Evolutionary conservation across 805 yeast genomes (phyloP).

Genomic region (Candida michaelii): DNA sequence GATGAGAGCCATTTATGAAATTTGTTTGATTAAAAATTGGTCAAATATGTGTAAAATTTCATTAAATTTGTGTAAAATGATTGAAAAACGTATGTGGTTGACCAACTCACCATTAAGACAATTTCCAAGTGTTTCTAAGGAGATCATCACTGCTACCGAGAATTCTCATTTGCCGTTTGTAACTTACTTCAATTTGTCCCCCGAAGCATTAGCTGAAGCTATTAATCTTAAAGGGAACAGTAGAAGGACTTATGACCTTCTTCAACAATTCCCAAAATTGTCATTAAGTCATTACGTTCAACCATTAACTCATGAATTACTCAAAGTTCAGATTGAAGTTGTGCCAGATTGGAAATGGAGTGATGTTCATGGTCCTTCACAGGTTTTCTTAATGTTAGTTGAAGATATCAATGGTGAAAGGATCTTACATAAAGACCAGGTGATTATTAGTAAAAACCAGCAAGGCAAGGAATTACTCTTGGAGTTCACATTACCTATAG

Average conservation of each 20-base stretch:
- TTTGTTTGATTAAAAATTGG: constrained; percentile 71
- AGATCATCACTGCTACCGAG: constrained; percentile 72
- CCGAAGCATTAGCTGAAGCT: constrained; percentile 82
- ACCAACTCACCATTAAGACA: constrained; percentile 86
- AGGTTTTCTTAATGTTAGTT: constrained; percentile 66
- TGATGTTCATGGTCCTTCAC: constrained; percentile 60
- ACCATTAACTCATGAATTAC: constrained; percentile 71
- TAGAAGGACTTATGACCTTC: constrained; percentile 51
- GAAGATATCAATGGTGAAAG: constrained; percentile 85
- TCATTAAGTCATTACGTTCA: constrained; percentile 59
- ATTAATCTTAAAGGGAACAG: constrained; percentile 72
- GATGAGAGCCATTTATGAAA: constrained; percentile 80
- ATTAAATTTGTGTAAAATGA: constrained; percentile 72
- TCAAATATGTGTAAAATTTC: constrained; percentile 56
- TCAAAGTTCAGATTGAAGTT: constrained; percentile 66
- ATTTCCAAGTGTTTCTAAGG: constrained; percentile 66
- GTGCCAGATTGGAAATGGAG: constrained; percentile 83
- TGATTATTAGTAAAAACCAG: constrained; percentile 51
- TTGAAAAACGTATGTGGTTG: constrained; percentile 80
- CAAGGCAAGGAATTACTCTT: constrained; percentile 55
- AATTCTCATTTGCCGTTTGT: constrained; percentile 81
- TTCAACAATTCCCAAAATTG: constrained; percentile 74
- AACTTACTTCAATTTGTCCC: constrained; percentile 66
- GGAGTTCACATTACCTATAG: constrained; percentile 63
- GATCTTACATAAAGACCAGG: constrained; percentile 57